Evolutionary conservation across 2,329 filamentous ascomycete species (phyloP).

Genomic region (Rasamsonia emersonii): DNA sequence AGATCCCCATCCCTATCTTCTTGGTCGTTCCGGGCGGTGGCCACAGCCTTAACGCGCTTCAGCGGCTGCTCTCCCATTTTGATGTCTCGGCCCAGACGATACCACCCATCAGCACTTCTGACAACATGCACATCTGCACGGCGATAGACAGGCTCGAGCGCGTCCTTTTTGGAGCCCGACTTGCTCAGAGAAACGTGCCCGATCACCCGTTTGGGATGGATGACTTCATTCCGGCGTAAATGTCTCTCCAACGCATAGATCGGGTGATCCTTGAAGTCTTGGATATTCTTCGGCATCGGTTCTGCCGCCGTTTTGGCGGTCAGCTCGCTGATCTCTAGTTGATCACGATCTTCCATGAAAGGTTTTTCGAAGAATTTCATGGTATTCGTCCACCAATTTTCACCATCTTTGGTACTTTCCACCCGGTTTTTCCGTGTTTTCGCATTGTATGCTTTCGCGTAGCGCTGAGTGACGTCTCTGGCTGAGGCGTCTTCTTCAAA

Average conservation of each 20-base stretch:
- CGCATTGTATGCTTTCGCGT: conserved; percentile 79
- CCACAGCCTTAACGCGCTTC: conserved; percentile 55
- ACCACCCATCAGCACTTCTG: conserved; percentile 81
- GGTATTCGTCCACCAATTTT: conserved; percentile 47
- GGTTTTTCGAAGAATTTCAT: conserved; percentile 34
- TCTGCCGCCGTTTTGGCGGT: conserved; percentile 63
- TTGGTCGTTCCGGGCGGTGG: conserved; percentile 34
- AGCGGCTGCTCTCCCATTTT: conserved; percentile 70
- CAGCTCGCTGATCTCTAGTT: conserved; percentile 74
- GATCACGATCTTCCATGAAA: conserved; percentile 58
- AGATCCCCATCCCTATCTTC: conserved; percentile 36
- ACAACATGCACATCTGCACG: conserved; percentile 71
- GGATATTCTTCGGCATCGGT: conserved; percentile 75
- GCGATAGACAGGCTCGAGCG: conserved; percentile 71
- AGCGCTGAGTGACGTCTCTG: conserved; percentile 78
- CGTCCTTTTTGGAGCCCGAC: conserved; percentile 34
- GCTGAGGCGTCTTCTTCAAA: conserved; percentile 74
- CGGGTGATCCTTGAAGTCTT: conserved; percentile 81
- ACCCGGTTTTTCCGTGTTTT: conserved; percentile 80
- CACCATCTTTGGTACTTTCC: conserved; percentile 53
- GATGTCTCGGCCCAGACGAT: conserved; percentile 72
- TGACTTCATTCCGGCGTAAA: conserved; percentile 71
- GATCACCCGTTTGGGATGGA: conserved; percentile 61
- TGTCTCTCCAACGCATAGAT: conserved; percentile 79
- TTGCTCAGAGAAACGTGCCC: conserved; percentile 62